Evolutionary conservation across 768 basidiomycete species (phyloP).

Genomic region (Chalciporus chontae): DNA sequence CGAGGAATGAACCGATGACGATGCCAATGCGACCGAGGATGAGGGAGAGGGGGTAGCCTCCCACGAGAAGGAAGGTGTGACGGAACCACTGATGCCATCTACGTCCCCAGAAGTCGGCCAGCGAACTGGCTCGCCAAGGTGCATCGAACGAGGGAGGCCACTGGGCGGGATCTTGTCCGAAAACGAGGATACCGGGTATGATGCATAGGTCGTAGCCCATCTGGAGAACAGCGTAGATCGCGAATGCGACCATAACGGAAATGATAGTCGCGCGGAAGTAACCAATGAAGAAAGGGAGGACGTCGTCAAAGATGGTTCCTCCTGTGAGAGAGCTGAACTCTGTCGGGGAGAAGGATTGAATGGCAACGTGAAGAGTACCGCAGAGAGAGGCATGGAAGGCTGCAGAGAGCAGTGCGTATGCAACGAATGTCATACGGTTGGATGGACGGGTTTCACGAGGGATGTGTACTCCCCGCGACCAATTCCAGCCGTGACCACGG

Average conservation of each 20-base stretch:
- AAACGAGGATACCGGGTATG: slow-evolving; percentile 22
- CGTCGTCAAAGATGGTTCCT: slow-evolving; percentile 32
- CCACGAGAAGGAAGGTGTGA: slow-evolving; percentile 29
- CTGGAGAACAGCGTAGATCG: slow-evolving; percentile 44
- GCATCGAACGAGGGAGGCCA: slow-evolving; percentile 33
- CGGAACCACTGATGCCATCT: slow-evolving; percentile 39
- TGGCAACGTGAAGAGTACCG: slow-evolving; percentile 42
- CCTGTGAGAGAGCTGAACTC: slow-evolving; percentile 26
- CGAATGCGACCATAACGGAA: slow-evolving; percentile 39
- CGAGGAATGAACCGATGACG: slow-evolving; percentile 51
- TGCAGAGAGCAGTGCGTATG: slow-evolving; percentile 30
- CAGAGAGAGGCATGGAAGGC: slow-evolving; percentile 36
- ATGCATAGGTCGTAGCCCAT: slow-evolving; percentile 25
- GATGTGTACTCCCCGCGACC: slow-evolving; percentile 35
- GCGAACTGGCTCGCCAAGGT: slow-evolving; percentile 34
- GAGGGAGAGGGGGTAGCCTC: slow-evolving; percentile 25
- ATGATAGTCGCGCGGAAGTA: slow-evolving; percentile 41
- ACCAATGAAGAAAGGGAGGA: slow-evolving; percentile 22
- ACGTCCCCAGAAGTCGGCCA: slow-evolving; percentile 34
- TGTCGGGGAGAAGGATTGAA: slow-evolving; percentile 39
- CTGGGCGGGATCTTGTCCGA: slow-evolving; percentile 24
- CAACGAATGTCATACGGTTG: slow-evolving; percentile 24
- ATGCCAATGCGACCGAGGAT: slow-evolving; percentile 46
- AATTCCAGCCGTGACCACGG: slow-evolving; percentile 59
- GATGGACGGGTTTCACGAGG: slow-evolving; percentile 37